These are phyloP conservation scores for Trichoderma endophyticum DNA, from an alignment of 2,329 filamentous ascomycete genomes.

Conservation along the genomic window DNA sequence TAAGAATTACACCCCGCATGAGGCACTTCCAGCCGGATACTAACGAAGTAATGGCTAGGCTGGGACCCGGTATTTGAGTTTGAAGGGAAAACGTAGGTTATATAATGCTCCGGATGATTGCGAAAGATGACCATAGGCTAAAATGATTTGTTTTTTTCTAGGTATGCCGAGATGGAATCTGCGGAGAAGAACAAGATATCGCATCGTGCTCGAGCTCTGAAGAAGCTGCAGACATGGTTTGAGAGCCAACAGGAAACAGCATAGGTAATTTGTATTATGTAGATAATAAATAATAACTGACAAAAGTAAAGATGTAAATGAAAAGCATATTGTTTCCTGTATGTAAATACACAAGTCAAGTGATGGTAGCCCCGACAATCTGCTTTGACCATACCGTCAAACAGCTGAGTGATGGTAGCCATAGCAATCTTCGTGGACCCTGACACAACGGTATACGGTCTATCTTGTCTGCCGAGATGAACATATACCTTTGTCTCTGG, in stretches of 20 bases:
- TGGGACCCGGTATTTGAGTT: slow-evolving; percentile 98
- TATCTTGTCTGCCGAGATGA: not conserved
- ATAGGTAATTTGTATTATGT: not conserved
- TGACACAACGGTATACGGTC: not conserved
- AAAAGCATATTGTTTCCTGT: not conserved
- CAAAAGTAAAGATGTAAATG: not conserved
- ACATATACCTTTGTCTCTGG: not conserved
- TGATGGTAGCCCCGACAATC: not conserved
- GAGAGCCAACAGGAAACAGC: not conserved
- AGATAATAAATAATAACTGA: not conserved
- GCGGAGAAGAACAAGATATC: slow-evolving; percentile 86
- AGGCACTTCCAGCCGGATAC: not conserved
- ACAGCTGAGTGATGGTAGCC: not conserved
- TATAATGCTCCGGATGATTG: not conserved
- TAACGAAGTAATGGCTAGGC: slow-evolving; percentile 47
- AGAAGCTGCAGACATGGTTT: slow-evolving; percentile 82
- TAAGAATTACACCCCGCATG: slow-evolving; percentile 42
- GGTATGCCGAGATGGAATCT: slow-evolving; percentile 92
- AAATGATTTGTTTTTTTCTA: slow-evolving; percentile 29
- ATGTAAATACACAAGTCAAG: not conserved
- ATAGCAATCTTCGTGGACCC: not conserved
- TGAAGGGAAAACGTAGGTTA: slow-evolving; percentile 70
- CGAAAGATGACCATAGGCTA: not conserved
- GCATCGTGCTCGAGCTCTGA: slow-evolving; percentile 82
- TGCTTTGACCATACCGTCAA: not conserved